Evolutionary conservation across 345 rosid species (phyloP).

Genomic region (Mangifera indica): DNA sequence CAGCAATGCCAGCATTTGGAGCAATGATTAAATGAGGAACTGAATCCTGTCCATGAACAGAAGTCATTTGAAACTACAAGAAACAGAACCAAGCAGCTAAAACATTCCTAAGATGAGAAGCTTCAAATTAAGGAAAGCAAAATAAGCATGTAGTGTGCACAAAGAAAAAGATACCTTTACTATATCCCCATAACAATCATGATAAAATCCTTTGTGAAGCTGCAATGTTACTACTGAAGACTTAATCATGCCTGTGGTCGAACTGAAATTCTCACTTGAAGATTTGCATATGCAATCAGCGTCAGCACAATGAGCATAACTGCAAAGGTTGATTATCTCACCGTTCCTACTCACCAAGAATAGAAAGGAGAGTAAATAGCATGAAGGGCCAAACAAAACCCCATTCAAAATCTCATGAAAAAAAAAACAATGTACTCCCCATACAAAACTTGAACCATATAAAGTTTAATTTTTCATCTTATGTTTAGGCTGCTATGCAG

Average conservation of each 20-base stretch:
- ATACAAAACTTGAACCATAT: not conserved
- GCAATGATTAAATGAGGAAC: conserved; percentile 71
- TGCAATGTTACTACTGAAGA: conserved; percentile 51
- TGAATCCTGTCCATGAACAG: conserved; percentile 46
- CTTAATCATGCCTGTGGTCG: conserved; percentile 1
- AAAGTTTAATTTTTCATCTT: not conserved
- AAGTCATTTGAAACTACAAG: conserved; percentile 15
- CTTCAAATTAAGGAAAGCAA: not conserved
- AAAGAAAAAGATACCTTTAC: conserved; percentile 36
- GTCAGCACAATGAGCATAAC: conserved; percentile 54
- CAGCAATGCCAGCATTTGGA: conserved; percentile 87
- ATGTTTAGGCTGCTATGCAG: not conserved
- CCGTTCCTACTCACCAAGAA: conserved; percentile 53
- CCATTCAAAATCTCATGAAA: not conserved
- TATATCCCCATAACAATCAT: conserved; percentile 63
- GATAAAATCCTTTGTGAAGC: conserved; percentile 72
- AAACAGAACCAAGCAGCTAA: conserved; percentile 3
- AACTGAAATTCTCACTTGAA: conserved; percentile 28
- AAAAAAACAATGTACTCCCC: not conserved
- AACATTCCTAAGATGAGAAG: not conserved
- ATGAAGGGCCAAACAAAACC: not conserved
- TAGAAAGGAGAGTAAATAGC: conserved; percentile 11
- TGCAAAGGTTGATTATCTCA: conserved; percentile 42
- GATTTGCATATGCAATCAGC: conserved; percentile 58
- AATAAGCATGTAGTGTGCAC: not conserved